These are phyloP conservation scores for Betula pendula DNA, from an alignment of 306 rosid species.

Conservation along the genomic window DNA sequence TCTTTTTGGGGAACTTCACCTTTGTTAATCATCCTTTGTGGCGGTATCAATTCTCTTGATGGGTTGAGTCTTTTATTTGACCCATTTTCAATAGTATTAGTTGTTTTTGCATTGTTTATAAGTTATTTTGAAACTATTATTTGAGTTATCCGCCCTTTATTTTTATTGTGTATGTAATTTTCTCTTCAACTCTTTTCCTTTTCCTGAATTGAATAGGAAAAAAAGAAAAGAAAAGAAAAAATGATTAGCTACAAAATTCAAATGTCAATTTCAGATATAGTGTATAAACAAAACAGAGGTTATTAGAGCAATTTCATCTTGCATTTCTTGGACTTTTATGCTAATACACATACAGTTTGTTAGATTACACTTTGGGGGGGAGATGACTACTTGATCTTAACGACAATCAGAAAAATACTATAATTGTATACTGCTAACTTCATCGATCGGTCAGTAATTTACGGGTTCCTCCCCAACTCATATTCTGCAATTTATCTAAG, in stretches of 20 bases:
- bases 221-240: too few species aligned
- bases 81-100: too few species aligned
- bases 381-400: neutral
- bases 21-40: too few species aligned
- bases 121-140: too few species aligned
- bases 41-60: too few species aligned
- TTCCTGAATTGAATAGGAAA: too few species aligned
- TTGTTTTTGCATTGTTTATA: too few species aligned
- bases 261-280: neutral
- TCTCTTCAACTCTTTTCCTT: too few species aligned
- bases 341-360: constrained; percentile 2
- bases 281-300: neutral
- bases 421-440: neutral
- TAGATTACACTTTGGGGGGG: constrained; percentile 8
- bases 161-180: too few species aligned
- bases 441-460: neutral
- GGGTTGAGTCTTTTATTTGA: too few species aligned
- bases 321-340: neutral
- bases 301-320: neutral
- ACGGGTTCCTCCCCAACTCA: neutral
- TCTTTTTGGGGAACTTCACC: too few species aligned
- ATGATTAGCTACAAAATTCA: neutral
- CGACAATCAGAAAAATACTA: neutral
- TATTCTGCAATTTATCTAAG: neutral
- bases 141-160: too few species aligned